Percentiles rank a stretch among this genome's conserved stretches.
These are phyloP conservation scores for Exophiala spinifera DNA, from an alignment of 2,329 filamentous ascomycete genomes.

Conservation along the genomic window DNA sequence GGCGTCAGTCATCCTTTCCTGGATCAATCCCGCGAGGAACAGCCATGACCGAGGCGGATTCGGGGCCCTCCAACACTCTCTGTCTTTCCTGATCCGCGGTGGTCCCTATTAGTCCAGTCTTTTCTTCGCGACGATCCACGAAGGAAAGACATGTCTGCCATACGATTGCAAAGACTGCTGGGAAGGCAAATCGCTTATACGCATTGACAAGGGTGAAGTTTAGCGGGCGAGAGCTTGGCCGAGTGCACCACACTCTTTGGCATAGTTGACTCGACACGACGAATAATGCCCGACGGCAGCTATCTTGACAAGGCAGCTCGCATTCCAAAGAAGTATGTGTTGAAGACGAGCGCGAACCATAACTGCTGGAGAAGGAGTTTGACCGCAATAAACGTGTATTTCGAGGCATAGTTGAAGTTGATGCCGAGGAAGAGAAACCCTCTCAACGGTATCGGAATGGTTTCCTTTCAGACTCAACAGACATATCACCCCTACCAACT, in stretches of 20 bases:
- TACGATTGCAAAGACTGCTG: slow-evolving; percentile 73
- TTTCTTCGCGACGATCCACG: slow-evolving; percentile 22
- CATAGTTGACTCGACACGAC: slow-evolving; percentile 71
- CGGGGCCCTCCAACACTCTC: slow-evolving; percentile 17
- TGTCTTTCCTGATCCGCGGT: slow-evolving; percentile 17
- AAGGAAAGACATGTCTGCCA: slow-evolving; percentile 88
- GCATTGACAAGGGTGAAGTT: slow-evolving; percentile 76
- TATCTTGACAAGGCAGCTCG: slow-evolving; percentile 73
- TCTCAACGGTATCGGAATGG: neutral
- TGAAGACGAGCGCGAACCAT: slow-evolving; percentile 78
- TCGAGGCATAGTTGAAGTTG: slow-evolving; percentile 79
- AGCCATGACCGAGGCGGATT: slow-evolving; percentile 16
- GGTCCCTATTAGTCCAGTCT: slow-evolving; percentile 9
- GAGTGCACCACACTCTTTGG: slow-evolving; percentile 74
- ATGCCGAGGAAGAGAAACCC: slow-evolving; percentile 77
- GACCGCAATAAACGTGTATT: slow-evolving; percentile 63
- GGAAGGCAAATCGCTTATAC: slow-evolving; percentile 76
- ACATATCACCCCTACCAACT: slow-evolving; percentile 61
- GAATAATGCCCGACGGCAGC: slow-evolving; percentile 59
- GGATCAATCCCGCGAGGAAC: slow-evolving; percentile 10
- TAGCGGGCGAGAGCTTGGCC: slow-evolving; percentile 83
- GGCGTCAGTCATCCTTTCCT: neutral
- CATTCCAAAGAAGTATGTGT: slow-evolving; percentile 77
- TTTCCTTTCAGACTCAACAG: neutral
- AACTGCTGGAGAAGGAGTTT: slow-evolving; percentile 79